Evolutionary conservation across 139 green algal species (phyloP).

Genomic region (Closterium sp.): DNA sequence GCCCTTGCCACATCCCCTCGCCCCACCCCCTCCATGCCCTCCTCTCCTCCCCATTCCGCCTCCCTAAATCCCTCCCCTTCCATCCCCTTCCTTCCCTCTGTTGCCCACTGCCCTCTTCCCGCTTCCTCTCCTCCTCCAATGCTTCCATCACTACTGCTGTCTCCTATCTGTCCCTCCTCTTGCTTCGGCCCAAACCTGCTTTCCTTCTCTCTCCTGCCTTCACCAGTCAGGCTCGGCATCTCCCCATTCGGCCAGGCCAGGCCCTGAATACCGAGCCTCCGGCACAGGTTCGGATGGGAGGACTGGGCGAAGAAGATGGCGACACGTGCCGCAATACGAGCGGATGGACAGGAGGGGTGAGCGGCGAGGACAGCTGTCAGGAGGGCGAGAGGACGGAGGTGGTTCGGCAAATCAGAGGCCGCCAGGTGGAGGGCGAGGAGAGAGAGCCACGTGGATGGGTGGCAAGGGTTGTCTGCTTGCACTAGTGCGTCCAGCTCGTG

Average conservation of each 20-base stretch:
- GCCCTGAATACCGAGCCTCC: background rate
- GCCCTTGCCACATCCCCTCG: background rate
- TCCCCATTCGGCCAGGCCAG: background rate
- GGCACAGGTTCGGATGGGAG: background rate
- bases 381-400: background rate
- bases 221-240: background rate
- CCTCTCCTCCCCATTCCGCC: background rate
- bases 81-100: background rate
- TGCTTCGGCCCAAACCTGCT: background rate
- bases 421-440: background rate
- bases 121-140: background rate
- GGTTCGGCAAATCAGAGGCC: background rate
- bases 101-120: background rate
- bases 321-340: conserved; percentile 9
- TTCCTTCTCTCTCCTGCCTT: background rate
- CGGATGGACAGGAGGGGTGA: background rate
- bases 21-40: conserved; percentile 1
- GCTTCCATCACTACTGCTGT: background rate
- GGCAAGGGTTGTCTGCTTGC: background rate
- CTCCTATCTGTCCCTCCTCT: background rate
- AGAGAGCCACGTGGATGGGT: background rate
- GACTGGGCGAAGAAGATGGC: conserved; percentile 11
- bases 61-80: conserved; percentile 2
- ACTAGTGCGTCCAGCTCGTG: background rate
- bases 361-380: background rate